phyloP scores from a whole-genome alignment of 2,329 filamentous ascomycete species.

The Phialocephala sp. region DNA sequence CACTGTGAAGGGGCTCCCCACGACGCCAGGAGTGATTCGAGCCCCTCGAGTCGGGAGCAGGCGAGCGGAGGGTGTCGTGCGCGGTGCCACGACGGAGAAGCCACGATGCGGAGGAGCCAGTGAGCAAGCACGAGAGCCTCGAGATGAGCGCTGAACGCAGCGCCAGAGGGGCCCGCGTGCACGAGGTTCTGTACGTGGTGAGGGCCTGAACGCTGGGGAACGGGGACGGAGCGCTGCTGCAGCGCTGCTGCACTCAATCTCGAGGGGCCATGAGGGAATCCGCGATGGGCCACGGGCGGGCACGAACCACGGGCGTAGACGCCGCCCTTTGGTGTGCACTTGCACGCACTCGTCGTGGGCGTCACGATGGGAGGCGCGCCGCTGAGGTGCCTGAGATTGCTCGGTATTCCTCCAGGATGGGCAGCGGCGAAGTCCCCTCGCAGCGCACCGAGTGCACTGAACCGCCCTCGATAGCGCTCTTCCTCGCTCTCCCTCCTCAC shows the following conservation, averaged over 20 bases:
- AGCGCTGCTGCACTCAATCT: neutral
- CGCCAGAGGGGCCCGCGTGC: neutral
- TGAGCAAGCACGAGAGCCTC: neutral
- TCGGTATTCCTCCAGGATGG: slow-evolving; percentile 20
- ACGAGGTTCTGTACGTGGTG: neutral
- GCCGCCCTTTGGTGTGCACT: too few species aligned
- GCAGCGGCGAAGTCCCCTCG: slow-evolving; percentile 4
- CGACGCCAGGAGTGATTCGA: neutral
- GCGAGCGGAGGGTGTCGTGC: neutral
- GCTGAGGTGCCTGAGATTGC: too few species aligned
- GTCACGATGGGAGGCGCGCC: too few species aligned
- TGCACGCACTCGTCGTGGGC: too few species aligned
- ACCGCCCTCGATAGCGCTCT: too few species aligned
- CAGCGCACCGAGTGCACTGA: neutral
- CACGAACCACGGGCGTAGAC: too few species aligned
- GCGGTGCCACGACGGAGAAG: neutral
- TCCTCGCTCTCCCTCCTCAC: too few species aligned
- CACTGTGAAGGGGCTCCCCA: neutral
- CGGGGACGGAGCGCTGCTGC: slow-evolving; percentile 7
- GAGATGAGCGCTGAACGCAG: neutral
- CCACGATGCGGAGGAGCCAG: neutral
- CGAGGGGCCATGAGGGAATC: neutral
- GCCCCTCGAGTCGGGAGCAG: neutral
- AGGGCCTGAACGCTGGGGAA: slow-evolving; percentile 4
- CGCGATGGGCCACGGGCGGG: neutral